Base-by-base conservation (phyloP, 2,329 filamentous ascomycete species). In the Xylariaceae sp. region DNA sequence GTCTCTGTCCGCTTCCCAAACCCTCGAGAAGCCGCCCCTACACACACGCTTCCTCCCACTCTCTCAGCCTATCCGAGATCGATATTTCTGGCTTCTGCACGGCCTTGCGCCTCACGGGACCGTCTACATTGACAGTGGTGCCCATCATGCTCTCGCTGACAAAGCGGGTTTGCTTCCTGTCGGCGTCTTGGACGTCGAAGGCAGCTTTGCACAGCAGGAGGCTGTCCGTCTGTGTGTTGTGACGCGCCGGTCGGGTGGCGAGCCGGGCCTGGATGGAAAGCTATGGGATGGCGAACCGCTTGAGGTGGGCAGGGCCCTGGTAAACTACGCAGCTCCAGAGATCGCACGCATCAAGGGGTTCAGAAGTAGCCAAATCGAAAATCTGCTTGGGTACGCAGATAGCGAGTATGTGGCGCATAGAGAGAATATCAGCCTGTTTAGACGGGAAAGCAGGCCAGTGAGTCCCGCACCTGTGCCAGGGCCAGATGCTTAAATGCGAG, bases 21-120 rank as follows among this genome's bases (percentile, higher is more conserved):
- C 22, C 6, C 26, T 54, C 19, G 57, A 64, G 34, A 66, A 67
- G 38, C 74, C 79, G 2, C 85, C 90, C 1, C 71, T 95, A 4
- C 93, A 98, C 65, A 98, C 93, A 3, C 84, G 93, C 43, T 98
- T 98, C 72, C 74, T 95, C 11, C 89, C 90, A 0, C 89, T 89
- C 9, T 72, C 78, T 0, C 81, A 87, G 19, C 90, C 91, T 1
- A 93, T 97, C 45, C 83, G 89, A 42, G 93, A 96, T 62, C 85
- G 91, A 47, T 89, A 93, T 61, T 97, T 98, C 74, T 98, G 93
- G 93, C 83, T 98, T 37, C 76, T 97, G 0, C 89, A 98, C 65
- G 93, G 91, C 9, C 80, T 96, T 9, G 83, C 84, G 18, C 89
- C 93, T 0, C 90, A 95, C 57, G 93, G 93, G 12, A 95, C 85